These are phyloP conservation scores for Myriosclerotinia duriaeana DNA, from an alignment of 2,329 filamentous ascomycete species.

Conservation along the genomic window DNA sequence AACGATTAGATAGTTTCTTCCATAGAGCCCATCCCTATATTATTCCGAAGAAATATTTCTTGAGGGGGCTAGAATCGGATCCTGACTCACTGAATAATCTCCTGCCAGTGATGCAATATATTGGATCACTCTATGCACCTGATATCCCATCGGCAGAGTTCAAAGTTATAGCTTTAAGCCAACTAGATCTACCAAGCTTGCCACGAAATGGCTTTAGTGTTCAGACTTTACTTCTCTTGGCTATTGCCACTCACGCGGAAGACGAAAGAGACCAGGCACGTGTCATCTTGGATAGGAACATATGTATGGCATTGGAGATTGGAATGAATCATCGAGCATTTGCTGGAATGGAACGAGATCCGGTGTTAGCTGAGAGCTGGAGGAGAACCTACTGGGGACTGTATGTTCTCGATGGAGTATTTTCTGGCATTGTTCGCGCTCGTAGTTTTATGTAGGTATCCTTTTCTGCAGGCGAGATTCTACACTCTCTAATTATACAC, in stretches of 20 bases:
- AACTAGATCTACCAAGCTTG: slow-evolving; percentile 36
- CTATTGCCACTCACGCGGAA: slow-evolving; percentile 43
- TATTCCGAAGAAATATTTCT: slow-evolving; percentile 41
- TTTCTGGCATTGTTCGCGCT: slow-evolving; percentile 31
- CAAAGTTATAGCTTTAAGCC: slow-evolving; percentile 35
- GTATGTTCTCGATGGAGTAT: slow-evolving; percentile 38
- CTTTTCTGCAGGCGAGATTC: not conserved
- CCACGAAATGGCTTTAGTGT: slow-evolving; percentile 41
- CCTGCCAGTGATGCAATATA: slow-evolving; percentile 42
- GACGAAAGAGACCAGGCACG: slow-evolving; percentile 36
- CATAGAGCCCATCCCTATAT: slow-evolving; percentile 43
- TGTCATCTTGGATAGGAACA: slow-evolving; percentile 48
- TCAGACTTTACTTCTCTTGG: slow-evolving; percentile 43
- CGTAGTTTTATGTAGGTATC: slow-evolving; percentile 34
- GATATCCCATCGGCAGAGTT: slow-evolving; percentile 40
- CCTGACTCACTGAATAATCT: slow-evolving; percentile 40
- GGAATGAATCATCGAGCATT: slow-evolving; percentile 59
- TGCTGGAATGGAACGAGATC: slow-evolving; percentile 44
- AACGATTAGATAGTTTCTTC: slow-evolving; percentile 38
- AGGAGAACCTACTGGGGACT: slow-evolving; percentile 46
- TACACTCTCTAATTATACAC: not conserved
- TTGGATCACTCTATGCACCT: slow-evolving; percentile 43
- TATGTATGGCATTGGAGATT: slow-evolving; percentile 58
- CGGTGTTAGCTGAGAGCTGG: slow-evolving; percentile 45
- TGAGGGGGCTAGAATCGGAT: slow-evolving; percentile 39